phyloP scores from a whole-genome alignment of 1,284 basidiomycete genomes.

The Volvariella volvacea region DNA sequence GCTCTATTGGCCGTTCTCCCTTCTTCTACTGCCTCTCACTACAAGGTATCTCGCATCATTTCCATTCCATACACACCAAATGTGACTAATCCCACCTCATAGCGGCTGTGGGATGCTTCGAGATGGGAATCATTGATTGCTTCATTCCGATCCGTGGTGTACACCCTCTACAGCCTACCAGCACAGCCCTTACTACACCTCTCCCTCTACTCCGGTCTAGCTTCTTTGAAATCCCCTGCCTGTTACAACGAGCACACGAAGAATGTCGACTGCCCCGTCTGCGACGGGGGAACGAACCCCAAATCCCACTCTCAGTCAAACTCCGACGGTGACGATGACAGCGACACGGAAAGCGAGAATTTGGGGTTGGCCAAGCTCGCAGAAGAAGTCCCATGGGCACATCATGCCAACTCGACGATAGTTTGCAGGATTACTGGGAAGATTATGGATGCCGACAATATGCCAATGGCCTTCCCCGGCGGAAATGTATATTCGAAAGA shows the following conservation, averaged over 20 bases:
- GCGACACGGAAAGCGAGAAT: background rate
- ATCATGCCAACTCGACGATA: slow-evolving; percentile 93
- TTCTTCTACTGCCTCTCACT: slow-evolving; percentile 59
- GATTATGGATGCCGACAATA: slow-evolving; percentile 93
- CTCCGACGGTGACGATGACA: slow-evolving; percentile 2
- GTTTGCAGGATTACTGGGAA: slow-evolving; percentile 87
- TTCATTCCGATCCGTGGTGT: slow-evolving; percentile 80
- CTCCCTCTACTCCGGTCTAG: slow-evolving; percentile 82
- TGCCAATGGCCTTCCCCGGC: slow-evolving; percentile 87
- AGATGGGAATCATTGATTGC: slow-evolving; percentile 73
- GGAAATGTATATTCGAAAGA: slow-evolving; percentile 91
- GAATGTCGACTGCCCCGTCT: slow-evolving; percentile 90
- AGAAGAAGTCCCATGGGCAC: slow-evolving; percentile 84
- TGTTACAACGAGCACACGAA: slow-evolving; percentile 58
- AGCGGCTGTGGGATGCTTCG: slow-evolving; percentile 77
- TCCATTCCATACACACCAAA: background rate
- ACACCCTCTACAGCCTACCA: slow-evolving; percentile 80
- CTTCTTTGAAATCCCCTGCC: slow-evolving; percentile 79
- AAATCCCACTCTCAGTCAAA: background rate
- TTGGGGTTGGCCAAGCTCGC: slow-evolving; percentile 72
- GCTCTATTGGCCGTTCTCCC: slow-evolving; percentile 72
- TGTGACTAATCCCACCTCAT: background rate
- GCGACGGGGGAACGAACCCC: slow-evolving; percentile 47
- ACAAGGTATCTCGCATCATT: slow-evolving; percentile 43
- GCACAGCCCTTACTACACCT: slow-evolving; percentile 82